Evolutionary conservation across 2,329 filamentous ascomycete genomes (phyloP), one percentile per base, ranked within the genome.

Genomic region (Exophiala xenobiotica): DNA sequence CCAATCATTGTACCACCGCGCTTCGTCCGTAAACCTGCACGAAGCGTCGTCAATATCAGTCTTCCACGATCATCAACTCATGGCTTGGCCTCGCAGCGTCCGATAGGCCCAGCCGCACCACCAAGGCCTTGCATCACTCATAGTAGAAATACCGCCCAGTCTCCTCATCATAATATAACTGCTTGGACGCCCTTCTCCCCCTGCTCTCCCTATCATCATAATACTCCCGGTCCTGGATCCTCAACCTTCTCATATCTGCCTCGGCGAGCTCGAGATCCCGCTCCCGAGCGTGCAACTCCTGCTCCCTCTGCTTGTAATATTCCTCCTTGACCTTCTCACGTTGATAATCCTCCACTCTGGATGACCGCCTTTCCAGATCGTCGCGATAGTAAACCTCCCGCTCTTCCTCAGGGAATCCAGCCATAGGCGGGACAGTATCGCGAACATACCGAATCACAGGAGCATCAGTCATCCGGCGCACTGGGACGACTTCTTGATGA

Each of bases 281-380:
- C 18, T 46, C 27, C n/a, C 44, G 24, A n/a, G 18, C 12, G 18
- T 19, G 8, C 19, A 46, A 14, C 22, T 46, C 29, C 5, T 35
- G 24, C 29, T 46, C 44, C n/a, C 29, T 18, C 11, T 46, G 16
- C 18, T 38, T 46, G 20, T 37, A 20, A 26, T 37, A 49, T 16
- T 49, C 46, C 23, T 49, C 46, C 22, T 24, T 40, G 24, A 49
- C 38, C 6, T 37, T 33, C 11, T 49, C 46, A 11, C 37, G 35
- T 22, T 49, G 46, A 42, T 49, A 49, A 33, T 31, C 23, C 20
- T 49, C 46, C 37, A 49, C 38, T 12, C 27, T 31, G 19, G 33
- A 38, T n/a, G 33, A 41, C 16, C 27, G 46, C 14, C 37, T 23
- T 2, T 49, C 24, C 9, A 49, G 11, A 8, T 11, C n/a, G 9